Percentiles rank a stretch among this genome's conserved stretches.
Evolutionary conservation across 1,139 yeast species (phyloP).

Genomic region (Diutina pseudorugosa): DNA sequence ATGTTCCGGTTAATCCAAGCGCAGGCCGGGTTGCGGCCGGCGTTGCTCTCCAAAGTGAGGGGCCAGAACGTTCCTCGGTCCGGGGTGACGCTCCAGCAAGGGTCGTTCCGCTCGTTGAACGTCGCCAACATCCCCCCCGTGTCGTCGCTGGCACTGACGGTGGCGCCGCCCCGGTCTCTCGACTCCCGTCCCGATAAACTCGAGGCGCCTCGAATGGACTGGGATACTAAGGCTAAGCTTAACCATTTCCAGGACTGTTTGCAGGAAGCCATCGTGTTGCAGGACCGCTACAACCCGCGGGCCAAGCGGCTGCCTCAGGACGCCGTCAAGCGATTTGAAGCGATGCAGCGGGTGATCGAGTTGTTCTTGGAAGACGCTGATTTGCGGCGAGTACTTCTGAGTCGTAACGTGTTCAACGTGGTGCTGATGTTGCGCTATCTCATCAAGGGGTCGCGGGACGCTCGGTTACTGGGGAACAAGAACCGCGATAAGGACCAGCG

Average conservation of each 20-base stretch:
- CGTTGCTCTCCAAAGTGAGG: conserved; percentile 27
- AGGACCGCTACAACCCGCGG: conserved; percentile 10
- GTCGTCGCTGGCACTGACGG: background rate
- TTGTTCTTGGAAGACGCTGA: conserved; percentile 20
- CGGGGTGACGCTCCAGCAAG: background rate
- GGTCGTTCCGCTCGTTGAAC: conserved; percentile 3
- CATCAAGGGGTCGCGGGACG: conserved; percentile 19
- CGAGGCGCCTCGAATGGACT: background rate
- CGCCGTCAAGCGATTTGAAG: conserved; percentile 4
- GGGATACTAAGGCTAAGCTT: conserved; percentile 10
- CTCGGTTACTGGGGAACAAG: conserved; percentile 19
- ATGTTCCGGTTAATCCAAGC: conserved; percentile 32
- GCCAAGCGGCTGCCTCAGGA: background rate
- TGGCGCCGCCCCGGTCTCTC: background rate
- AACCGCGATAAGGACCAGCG: conserved; percentile 32
- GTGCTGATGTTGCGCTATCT: conserved; percentile 16
- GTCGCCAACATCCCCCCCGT: background rate
- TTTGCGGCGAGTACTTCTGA: conserved; percentile 14
- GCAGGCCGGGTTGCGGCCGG: conserved; percentile 27
- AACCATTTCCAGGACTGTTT: conserved; percentile 20
- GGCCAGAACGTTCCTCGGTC: conserved; percentile 10
- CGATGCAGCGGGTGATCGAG: conserved; percentile 8
- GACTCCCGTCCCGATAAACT: conserved; percentile 10
- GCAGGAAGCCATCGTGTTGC: conserved; percentile 13
- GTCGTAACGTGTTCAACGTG: conserved; percentile 18